phyloP scores from a whole-genome alignment of 1,284 basidiomycete species.

The Fomitopsis betulina region DNA sequence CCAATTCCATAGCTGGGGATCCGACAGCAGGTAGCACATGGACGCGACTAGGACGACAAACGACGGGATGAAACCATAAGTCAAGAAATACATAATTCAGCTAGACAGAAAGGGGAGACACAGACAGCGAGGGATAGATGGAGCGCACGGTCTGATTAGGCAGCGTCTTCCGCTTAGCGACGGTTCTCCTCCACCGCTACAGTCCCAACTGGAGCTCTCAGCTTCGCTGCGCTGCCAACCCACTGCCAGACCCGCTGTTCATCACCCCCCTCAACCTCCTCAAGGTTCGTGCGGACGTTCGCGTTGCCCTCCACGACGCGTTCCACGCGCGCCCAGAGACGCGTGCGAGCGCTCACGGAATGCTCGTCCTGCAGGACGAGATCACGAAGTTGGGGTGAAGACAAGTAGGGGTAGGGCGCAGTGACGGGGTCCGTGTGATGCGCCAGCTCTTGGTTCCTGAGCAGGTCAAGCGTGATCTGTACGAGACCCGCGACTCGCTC shows the following conservation, averaged over 20 bases:
- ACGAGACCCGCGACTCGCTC: conserved; percentile 75
- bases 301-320: conserved; percentile 89
- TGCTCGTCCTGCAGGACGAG: conserved; percentile 82
- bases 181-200: conserved; percentile 16
- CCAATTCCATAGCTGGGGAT: background rate
- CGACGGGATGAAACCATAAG: background rate
- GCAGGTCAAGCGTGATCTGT: conserved; percentile 72
- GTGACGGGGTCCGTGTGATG: conserved; percentile 84
- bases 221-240: conserved; percentile 53
- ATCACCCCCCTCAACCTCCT: conserved; percentile 87
- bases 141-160: background rate
- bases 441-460: conserved; percentile 83
- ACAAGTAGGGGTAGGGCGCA: conserved; percentile 77
- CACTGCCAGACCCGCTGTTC: conserved; percentile 83
- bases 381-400: conserved; percentile 89
- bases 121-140: background rate
- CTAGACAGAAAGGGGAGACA: background rate
- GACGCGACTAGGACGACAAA: background rate
- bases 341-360: conserved; percentile 60
- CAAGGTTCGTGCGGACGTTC: conserved; percentile 87
- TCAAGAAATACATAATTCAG: conserved; percentile 1
- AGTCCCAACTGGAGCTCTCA: conserved; percentile 15
- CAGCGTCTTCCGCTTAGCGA: background rate
- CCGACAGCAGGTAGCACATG: conserved; percentile 1
- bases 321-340: conserved; percentile 86